Conservation (phyloP, 345 rosid genomes). For the Populus davidiana region DNA sequence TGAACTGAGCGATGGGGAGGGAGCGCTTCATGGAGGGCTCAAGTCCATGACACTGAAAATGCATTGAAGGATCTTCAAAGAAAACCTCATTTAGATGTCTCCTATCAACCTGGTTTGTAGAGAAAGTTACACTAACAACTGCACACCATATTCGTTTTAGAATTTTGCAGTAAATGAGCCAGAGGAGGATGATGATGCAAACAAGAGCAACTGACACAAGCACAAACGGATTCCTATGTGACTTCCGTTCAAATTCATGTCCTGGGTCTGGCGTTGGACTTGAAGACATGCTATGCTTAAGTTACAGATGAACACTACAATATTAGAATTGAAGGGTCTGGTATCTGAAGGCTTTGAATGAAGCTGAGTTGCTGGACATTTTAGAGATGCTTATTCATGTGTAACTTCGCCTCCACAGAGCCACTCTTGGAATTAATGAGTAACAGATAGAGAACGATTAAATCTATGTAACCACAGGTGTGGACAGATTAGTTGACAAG, state of each 20-base stretch:
- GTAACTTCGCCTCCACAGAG: background rate
- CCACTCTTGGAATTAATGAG: background rate
- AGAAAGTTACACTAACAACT: background rate
- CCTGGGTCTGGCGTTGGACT: conserved; percentile 5
- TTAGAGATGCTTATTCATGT: background rate
- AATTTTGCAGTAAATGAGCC: conserved; percentile 21
- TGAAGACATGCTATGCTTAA: conserved; percentile 2
- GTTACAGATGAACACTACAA: background rate
- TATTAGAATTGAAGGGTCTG: background rate
- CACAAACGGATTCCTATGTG: conserved; percentile 6
- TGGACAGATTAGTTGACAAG: conserved; percentile 7
- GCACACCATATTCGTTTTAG: conserved; percentile 12
- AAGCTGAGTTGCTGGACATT: background rate
- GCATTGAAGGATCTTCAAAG: conserved; percentile 10
- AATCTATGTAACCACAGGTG: background rate
- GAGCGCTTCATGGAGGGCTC: conserved; percentile 22
- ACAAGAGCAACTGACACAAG: conserved; percentile 9
- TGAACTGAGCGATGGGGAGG: conserved; percentile 31
- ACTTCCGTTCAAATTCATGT: background rate
- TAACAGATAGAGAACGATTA: background rate
- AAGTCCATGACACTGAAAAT: conserved; percentile 30
- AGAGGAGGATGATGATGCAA: conserved; percentile 15
- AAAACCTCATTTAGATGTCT: conserved; percentile 15
- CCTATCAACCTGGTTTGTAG: conserved; percentile 12
- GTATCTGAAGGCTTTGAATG: background rate